Percentiles rank a stretch among this genome's conserved stretches.
Evolutionary conservation across 2,329 filamentous ascomycete genomes (phyloP).

Genomic region (Leptographium flavum): DNA sequence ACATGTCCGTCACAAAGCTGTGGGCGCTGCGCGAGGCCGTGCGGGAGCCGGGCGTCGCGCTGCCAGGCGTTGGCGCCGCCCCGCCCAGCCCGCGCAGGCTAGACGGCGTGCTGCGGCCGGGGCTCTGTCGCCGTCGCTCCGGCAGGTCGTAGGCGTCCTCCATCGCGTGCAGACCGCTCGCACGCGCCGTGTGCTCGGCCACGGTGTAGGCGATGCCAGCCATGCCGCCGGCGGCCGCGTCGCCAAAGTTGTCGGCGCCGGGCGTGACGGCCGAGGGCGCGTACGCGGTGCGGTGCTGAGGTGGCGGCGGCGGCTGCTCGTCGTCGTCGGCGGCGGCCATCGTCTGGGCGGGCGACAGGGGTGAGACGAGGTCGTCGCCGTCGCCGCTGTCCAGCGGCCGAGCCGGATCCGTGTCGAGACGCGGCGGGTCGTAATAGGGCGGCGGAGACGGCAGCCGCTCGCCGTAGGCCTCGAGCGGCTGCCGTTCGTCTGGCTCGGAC

Average conservation of each 20-base stretch:
- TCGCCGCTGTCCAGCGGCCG: background rate
- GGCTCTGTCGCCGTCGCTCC: background rate
- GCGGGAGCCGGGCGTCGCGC: conserved; percentile 19
- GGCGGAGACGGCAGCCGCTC: background rate
- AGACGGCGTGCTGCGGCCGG: conserved; percentile 19
- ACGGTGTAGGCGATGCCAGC: conserved; percentile 52
- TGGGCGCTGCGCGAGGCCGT: conserved; percentile 34
- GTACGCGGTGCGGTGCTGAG: background rate
- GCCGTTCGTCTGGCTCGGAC: conserved; percentile 11
- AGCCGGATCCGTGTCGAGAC: background rate
- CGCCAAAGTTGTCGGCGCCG: conserved; percentile 53
- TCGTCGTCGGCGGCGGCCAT: too few relatives aligned
- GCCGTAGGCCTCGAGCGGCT: conserved; percentile 10
- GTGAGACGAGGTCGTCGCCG: background rate
- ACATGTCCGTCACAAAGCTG: conserved; percentile 29
- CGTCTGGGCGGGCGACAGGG: background rate
- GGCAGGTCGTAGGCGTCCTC: conserved; percentile 18
- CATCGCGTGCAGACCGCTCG: conserved; percentile 51
- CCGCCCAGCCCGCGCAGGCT: conserved; percentile 25
- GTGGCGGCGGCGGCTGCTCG: background rate
- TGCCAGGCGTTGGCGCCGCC: conserved; percentile 19
- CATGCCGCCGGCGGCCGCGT: conserved; percentile 49
- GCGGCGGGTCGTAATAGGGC: background rate
- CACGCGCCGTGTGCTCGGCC: conserved; percentile 47
- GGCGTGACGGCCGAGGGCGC: conserved; percentile 35